Percentiles rank a stretch among this genome's conserved stretches.
These are phyloP conservation scores for Pichia cephalocereana DNA, from an alignment of 805 yeast genomes.

Conservation along the genomic window DNA sequence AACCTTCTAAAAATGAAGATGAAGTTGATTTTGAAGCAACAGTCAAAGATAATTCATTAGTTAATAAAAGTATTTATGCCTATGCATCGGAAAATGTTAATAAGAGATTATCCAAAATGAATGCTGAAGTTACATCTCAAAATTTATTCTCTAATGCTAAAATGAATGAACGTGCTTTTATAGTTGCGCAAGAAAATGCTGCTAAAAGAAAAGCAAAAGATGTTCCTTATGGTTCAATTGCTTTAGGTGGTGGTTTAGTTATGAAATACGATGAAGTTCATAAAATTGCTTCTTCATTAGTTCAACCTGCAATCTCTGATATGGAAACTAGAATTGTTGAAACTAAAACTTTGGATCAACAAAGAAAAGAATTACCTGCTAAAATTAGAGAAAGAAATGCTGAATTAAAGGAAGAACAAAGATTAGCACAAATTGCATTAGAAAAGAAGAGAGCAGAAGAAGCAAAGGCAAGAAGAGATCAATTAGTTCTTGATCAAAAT, in stretches of 20 bases:
- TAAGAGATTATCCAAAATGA: constrained; percentile 20
- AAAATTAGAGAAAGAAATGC: constrained; percentile 34
- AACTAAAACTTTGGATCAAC: constrained; percentile 54
- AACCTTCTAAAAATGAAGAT: constrained; percentile 11
- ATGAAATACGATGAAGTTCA: constrained; percentile 71
- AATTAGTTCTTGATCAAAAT: constrained; percentile 40
- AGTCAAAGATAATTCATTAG: constrained; percentile 28
- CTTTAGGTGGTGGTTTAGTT: constrained; percentile 83
- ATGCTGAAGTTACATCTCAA: constrained; percentile 18
- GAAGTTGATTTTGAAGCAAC: constrained; percentile 32
- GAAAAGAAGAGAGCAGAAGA: constrained; percentile 26
- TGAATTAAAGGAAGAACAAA: constrained; percentile 29
- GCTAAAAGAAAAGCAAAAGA: constrained; percentile 39
- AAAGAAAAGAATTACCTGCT: constrained; percentile 30
- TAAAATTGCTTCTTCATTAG: constrained; percentile 67
- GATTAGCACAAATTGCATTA: constrained; percentile 29
- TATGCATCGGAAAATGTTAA: constrained; percentile 45
- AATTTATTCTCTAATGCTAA: constrained; percentile 23
- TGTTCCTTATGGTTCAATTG: constrained; percentile 45
- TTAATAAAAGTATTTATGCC: constrained; percentile 36
- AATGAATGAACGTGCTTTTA: constrained; percentile 61
- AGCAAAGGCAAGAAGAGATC: constrained; percentile 33
- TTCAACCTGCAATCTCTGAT: constrained; percentile 74
- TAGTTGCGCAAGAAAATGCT: constrained; percentile 62
- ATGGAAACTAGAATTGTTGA: constrained; percentile 55